Evolutionary conservation across 306 rosid genomes (phyloP).

Genomic region (Castanopsis chinensis): DNA sequence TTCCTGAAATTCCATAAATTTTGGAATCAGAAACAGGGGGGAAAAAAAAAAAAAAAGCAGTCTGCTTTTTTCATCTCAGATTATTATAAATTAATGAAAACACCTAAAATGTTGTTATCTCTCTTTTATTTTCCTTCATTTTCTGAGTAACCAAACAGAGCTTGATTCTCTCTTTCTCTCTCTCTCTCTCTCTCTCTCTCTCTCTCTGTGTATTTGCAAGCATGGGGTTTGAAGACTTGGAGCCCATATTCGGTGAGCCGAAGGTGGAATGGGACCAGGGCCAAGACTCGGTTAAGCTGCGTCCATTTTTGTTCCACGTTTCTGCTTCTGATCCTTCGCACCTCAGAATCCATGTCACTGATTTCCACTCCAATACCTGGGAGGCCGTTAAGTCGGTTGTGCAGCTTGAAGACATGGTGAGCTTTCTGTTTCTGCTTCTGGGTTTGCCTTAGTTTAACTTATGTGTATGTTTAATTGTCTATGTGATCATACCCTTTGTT

Average conservation of each 20-base stretch:
- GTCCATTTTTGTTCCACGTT: slow-evolving; percentile 55
- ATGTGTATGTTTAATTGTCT: background rate
- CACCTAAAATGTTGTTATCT: background rate
- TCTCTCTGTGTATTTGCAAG: background rate
- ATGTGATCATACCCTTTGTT: background rate
- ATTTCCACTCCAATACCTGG: slow-evolving; percentile 68
- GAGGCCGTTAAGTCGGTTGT: slow-evolving; percentile 59
- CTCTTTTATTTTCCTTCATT: background rate
- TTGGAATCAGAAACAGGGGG: background rate
- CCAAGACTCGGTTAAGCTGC: slow-evolving; percentile 22
- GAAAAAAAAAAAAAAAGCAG: background rate
- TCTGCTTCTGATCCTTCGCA: slow-evolving; percentile 52
- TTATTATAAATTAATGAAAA: background rate
- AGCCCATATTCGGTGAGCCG: slow-evolving; percentile 63
- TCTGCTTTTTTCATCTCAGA: background rate
- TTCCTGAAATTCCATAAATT: too few species aligned
- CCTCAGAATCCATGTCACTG: slow-evolving; percentile 53
- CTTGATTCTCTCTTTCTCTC: slow-evolving; percentile 3
- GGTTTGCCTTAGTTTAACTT: background rate
- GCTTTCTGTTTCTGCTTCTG: slow-evolving; percentile 11
- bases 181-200: background rate
- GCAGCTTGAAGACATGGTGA: slow-evolving; percentile 77
- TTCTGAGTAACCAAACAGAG: background rate
- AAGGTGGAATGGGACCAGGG: slow-evolving; percentile 38
- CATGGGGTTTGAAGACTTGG: slow-evolving; percentile 62